Base-by-base conservation (phyloP, 352 stramenopile species). In the Phytophthora syringae region DNA sequence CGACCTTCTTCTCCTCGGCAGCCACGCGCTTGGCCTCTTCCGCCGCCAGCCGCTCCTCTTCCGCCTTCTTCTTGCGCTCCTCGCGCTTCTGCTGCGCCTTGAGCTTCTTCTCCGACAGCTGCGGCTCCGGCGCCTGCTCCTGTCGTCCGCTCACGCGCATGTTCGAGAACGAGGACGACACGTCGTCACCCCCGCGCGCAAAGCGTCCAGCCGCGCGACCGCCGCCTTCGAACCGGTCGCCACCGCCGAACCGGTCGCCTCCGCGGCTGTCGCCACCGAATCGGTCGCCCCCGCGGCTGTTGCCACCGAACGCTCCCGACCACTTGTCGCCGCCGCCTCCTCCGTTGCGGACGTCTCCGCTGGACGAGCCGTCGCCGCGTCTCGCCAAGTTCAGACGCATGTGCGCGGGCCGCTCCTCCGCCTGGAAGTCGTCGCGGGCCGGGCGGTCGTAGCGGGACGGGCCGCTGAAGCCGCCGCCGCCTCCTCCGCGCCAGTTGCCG, bases 11-110 rank as follows among this genome's bases (percentile, higher is more conserved):
- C 67, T 81, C 68, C 62, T 92, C 80, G 0, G 65, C 76, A 16
- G 79, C 85, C 36, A 76, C 58, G 44, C 74, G 76, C 76, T 92
- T 92, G 57, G 76, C 77, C 50, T 90, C 86, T 22, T 90, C 86
- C 4, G 74, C 75, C 5, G 74, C 83, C 30, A 81, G 48, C 32
- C 80, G 78, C 62, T 94, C 84, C 67, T 94, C 80, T 64, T 92
- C 83, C 1, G 81, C 83, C 72, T 91, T 94, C 66, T 91, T 88
- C 81, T 90, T 90, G 75, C 83, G 83, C 67, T 92, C 81, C 54
- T 92, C 84, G 24, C 80, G 80, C 58, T 88, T 77, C 67, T 87
- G 72, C 70, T 89, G 72, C 3, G 78, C 80, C 6, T 58, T 64
- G 36, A 60, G 50, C 74, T 92, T 89, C 76, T 90, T 88, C 44